Evolutionary conservation across 1,284 basidiomycete species (phyloP).

Genomic region (Tetrapyrgos nigripes): DNA sequence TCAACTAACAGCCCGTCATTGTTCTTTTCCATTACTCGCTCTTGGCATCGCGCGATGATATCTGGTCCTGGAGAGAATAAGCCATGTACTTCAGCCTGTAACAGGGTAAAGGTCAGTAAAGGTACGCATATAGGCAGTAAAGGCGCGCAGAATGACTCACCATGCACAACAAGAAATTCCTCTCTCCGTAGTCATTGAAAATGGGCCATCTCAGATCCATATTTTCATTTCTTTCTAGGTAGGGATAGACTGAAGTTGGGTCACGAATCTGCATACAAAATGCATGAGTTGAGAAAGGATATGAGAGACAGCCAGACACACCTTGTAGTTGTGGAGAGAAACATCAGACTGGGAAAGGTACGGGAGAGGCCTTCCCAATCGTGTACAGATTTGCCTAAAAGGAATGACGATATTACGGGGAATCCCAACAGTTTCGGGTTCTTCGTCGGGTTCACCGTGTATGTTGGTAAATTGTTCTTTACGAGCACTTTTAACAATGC

Average conservation of each 20-base stretch:
- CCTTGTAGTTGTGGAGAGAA: slow-evolving; percentile 17
- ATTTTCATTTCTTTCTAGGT: slow-evolving; percentile 13
- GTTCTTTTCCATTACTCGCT: slow-evolving; percentile 15
- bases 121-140: background rate
- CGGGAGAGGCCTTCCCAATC: slow-evolving; percentile 15
- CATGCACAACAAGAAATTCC: slow-evolving; percentile 18
- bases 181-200: slow-evolving; percentile 17
- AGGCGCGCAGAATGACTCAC: slow-evolving; percentile 1
- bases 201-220: slow-evolving; percentile 19
- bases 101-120: background rate
- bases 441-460: slow-evolving; percentile 17
- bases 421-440: slow-evolving; percentile 18
- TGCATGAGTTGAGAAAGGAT: background rate
- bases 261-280: slow-evolving; percentile 14
- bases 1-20: slow-evolving; percentile 15
- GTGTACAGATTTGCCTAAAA: slow-evolving; percentile 12
- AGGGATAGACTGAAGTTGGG: slow-evolving; percentile 14
- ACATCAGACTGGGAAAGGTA: slow-evolving; percentile 18
- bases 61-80: slow-evolving; percentile 17
- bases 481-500: slow-evolving; percentile 3
- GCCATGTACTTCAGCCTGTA: slow-evolving; percentile 15
- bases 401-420: slow-evolving; percentile 15
- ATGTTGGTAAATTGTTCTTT: slow-evolving; percentile 12
- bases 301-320: background rate
- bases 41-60: slow-evolving; percentile 18